A percentile compares a stretch with the other conserved stretches of the same genome.
Evolutionary conservation across 2,329 filamentous ascomycete genomes (phyloP).

Genomic region (Sporothrix phasma): DNA sequence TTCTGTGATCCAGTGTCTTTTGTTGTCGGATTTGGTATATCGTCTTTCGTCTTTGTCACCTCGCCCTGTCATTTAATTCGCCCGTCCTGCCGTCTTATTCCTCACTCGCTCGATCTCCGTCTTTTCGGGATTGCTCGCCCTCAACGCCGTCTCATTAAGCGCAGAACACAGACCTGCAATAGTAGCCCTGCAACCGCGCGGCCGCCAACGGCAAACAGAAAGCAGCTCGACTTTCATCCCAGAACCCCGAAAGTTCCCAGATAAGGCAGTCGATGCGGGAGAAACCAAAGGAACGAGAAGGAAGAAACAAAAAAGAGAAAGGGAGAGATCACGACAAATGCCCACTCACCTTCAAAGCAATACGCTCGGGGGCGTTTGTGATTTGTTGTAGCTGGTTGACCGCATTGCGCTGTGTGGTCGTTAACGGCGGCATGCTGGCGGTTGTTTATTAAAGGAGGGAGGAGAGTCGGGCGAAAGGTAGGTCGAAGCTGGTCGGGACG

Average conservation of each 20-base stretch:
- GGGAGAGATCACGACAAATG: too few relatives aligned
- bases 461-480: neutral
- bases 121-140: neutral
- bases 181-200: neutral
- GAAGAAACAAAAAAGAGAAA: neutral
- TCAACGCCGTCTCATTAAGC: neutral
- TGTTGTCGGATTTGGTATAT: neutral
- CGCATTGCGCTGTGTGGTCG: conserved; percentile 29
- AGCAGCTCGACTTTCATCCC: neutral
- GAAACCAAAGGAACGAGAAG: neutral
- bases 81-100: neutral
- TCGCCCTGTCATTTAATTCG: neutral
- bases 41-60: neutral
- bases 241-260: too few relatives aligned
- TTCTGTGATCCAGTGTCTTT: neutral
- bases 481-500: neutral
- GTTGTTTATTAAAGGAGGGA: neutral
- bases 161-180: neutral
- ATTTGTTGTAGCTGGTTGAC: conserved; percentile 33
- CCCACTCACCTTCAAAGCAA: conserved; percentile 34
- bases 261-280: neutral
- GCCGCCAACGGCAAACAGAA: neutral
- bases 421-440: conserved; percentile 22
- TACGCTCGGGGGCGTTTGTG: conserved; percentile 36
- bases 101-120: neutral